These are phyloP conservation scores for Salinomyces thailandicus DNA, from an alignment of 2,329 filamentous ascomycete species.

Conservation along the genomic window DNA sequence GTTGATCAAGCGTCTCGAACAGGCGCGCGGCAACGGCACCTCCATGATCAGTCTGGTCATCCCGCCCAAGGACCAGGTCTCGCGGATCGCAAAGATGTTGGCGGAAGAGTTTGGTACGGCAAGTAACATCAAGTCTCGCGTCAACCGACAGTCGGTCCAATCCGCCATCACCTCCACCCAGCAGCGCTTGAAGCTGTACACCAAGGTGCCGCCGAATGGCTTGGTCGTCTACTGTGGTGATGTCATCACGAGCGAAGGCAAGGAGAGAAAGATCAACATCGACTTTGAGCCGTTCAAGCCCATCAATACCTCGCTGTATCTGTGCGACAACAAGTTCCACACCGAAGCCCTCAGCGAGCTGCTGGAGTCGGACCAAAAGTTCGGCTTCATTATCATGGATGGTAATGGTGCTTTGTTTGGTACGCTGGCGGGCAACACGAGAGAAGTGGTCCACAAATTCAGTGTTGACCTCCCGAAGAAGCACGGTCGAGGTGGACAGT, in stretches of 20 bases:
- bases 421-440: constrained; percentile 91
- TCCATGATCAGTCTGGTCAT: constrained; percentile 99
- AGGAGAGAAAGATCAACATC: constrained; percentile 99
- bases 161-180: constrained; percentile 98
- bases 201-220: constrained; percentile 95
- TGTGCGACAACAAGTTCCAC: constrained; percentile 99
- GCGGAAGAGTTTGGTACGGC: constrained; percentile 85
- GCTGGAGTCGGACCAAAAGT: constrained; percentile 97
- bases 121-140: constrained; percentile 98
- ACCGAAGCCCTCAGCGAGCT: constrained; percentile 94
- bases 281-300: constrained; percentile 99
- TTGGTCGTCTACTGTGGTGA: constrained; percentile 98
- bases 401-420: constrained; percentile 97
- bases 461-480: constrained; percentile 98
- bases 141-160: constrained; percentile 95
- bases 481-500: constrained; percentile 99
- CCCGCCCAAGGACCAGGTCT: constrained; percentile 96
- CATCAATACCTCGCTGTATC: constrained; percentile 98
- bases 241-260: constrained; percentile 98
- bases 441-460: constrained; percentile 96
- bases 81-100: constrained; percentile 96
- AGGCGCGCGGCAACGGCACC: constrained; percentile 94
- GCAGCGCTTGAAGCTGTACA: constrained; percentile 97
- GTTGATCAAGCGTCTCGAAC: constrained; percentile 96
- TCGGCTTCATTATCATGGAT: constrained; percentile 99